These are phyloP conservation scores for Arxiozyma bovina DNA, from an alignment of 1,139 yeast genomes.

Conservation along the genomic window DNA sequence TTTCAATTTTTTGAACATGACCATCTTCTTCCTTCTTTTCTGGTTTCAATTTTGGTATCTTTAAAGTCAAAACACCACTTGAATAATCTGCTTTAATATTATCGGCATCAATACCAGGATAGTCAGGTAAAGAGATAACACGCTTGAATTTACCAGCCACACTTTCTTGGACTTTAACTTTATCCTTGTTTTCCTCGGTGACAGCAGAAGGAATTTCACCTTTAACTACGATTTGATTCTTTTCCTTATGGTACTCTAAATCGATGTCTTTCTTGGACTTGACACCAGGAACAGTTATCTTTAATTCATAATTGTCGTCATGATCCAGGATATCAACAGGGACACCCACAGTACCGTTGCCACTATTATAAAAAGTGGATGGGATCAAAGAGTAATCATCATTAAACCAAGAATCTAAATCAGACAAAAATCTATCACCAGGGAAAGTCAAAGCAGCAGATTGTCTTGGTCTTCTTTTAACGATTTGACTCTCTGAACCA, in stretches of 20 bases:
- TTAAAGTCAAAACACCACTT: conserved; percentile 35
- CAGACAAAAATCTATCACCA: conserved; percentile 8
- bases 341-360: conserved; percentile 24
- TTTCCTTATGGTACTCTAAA: conserved; percentile 35
- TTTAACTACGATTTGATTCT: conserved; percentile 33
- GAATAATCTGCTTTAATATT: conserved; percentile 35
- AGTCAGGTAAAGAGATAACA: conserved; percentile 33
- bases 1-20: conserved; percentile 31
- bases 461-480: not conserved
- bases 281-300: conserved; percentile 38
- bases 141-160: conserved; percentile 36
- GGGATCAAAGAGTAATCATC: conserved; percentile 22
- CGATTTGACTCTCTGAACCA: not conserved
- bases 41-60: conserved; percentile 33
- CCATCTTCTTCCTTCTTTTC: conserved; percentile 18
- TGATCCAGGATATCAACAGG: conserved; percentile 38
- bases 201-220: conserved; percentile 32
- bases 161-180: conserved; percentile 34
- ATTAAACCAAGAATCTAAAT: conserved; percentile 24
- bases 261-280: conserved; percentile 32
- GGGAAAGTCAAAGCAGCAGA: not conserved
- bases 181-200: conserved; percentile 20
- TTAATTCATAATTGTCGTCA: conserved; percentile 33
- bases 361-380: conserved; percentile 6
- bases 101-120: conserved; percentile 34